A percentile compares a stretch with the other conserved stretches of the same genome.
Evolutionary conservation across 164 flowering plant genomes (phyloP).

Genomic region (Stephania japonica): DNA sequence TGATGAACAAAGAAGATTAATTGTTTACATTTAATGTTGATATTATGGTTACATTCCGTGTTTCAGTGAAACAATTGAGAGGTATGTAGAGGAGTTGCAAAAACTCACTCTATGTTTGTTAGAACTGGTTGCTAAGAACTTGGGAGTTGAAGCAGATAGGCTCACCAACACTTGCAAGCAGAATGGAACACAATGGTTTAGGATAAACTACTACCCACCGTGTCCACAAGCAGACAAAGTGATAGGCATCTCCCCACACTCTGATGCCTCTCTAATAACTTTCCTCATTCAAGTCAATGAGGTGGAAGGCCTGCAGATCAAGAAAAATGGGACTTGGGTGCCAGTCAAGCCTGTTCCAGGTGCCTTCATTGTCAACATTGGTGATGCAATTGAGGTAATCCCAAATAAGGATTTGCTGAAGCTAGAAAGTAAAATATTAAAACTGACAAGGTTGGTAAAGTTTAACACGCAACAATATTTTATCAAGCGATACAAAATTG

Average conservation of each 20-base stretch:
- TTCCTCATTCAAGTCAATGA: constrained; percentile 44
- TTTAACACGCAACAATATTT: too few relatives aligned
- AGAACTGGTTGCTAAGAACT: constrained; percentile 4
- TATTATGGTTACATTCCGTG: too few relatives aligned
- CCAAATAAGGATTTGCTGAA: too few relatives aligned
- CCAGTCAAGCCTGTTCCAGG: constrained; percentile 32
- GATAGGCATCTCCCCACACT: constrained; percentile 41
- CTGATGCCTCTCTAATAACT: constrained; percentile 39
- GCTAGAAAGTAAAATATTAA: too few relatives aligned
- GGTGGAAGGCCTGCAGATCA: constrained; percentile 41
- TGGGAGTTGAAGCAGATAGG: constrained; percentile 14
- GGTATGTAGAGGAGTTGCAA: background rate
- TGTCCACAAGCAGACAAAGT: constrained; percentile 41
- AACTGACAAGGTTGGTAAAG: too few relatives aligned
- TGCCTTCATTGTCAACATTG: constrained; percentile 37
- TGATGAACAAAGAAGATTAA: too few relatives aligned
- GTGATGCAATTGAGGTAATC: constrained; percentile 43
- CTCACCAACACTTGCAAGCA: constrained; percentile 19
- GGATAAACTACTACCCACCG: constrained; percentile 54
- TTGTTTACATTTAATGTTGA: too few relatives aligned
- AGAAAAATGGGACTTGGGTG: constrained; percentile 44
- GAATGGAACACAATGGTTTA: constrained; percentile 35
- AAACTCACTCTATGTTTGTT: background rate
- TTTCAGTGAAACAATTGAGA: constrained; percentile 5
- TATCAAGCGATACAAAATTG: too few relatives aligned